These are phyloP conservation scores for Kodamaea derodonti DNA, from an alignment of 1,139 yeast genomes.

Conservation along the genomic window DNA sequence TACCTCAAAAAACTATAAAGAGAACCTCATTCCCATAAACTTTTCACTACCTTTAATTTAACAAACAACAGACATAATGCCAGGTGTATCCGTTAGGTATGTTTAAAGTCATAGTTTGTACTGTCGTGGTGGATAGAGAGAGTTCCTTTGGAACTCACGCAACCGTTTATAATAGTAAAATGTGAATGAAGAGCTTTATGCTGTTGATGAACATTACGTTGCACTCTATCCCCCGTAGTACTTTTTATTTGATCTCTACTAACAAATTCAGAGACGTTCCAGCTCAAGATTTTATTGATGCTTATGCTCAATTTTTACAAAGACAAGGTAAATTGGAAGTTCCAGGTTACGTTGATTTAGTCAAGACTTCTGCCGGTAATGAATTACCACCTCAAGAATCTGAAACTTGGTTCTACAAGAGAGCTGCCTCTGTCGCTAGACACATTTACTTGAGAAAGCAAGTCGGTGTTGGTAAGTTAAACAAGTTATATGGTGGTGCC, in stretches of 20 bases:
- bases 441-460: constrained; percentile 99
- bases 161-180: constrained; percentile 9
- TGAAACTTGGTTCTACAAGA: constrained; percentile 99
- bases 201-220: constrained; percentile 1
- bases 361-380: constrained; percentile 98
- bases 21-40: constrained; percentile 5
- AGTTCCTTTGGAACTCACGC: constrained; percentile 8
- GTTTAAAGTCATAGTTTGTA: constrained; percentile 28
- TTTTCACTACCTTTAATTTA: constrained; percentile 15
- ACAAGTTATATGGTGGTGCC: constrained; percentile 99
- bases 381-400: constrained; percentile 99
- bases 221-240: constrained; percentile 5
- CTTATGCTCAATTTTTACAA: constrained; percentile 99
- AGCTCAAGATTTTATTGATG: constrained; percentile 99
- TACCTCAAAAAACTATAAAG: constrained; percentile 5
- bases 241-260: constrained; percentile 18
- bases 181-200: background rate
- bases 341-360: constrained; percentile 99
- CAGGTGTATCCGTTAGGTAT: constrained; percentile 98
- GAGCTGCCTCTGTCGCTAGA: constrained; percentile 99
- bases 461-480: constrained; percentile 98
- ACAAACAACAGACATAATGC: constrained; percentile 56
- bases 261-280: constrained; percentile 88
- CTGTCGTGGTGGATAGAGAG: constrained; percentile 34
- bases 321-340: constrained; percentile 99